A percentile compares a stretch with the other conserved stretches of the same genome.
phyloP scores from a whole-genome alignment of 2,329 filamentous ascomycete genomes.

The Talaromyces sp. region DNA sequence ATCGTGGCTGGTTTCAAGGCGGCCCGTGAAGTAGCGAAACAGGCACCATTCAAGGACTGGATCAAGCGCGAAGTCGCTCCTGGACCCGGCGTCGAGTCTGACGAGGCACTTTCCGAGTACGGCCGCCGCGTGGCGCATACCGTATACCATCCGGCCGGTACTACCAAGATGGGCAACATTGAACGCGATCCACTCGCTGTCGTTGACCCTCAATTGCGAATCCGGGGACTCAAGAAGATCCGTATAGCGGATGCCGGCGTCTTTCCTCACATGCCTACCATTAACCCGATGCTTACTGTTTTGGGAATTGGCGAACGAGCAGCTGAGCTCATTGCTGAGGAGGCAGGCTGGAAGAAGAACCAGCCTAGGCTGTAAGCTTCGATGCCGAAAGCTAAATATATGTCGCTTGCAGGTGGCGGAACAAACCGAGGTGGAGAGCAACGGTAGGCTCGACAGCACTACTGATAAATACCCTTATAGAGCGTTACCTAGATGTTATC shows the following conservation, averaged over 20 bases:
- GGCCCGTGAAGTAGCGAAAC: slow-evolving; percentile 70
- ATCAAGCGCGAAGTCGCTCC: slow-evolving; percentile 78
- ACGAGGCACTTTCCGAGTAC: slow-evolving; percentile 79
- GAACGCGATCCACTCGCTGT: slow-evolving; percentile 67
- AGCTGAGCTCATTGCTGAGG: slow-evolving; percentile 75
- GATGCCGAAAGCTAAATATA: too few species aligned
- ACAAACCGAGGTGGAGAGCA: not conserved
- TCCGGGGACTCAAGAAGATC: slow-evolving; percentile 68
- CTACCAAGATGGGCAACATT: slow-evolving; percentile 83
- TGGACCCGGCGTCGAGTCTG: slow-evolving; percentile 66
- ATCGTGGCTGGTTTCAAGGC: slow-evolving; percentile 73
- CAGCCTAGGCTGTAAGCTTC: slow-evolving; percentile 51
- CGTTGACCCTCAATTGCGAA: slow-evolving; percentile 69
- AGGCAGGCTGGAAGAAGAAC: slow-evolving; percentile 62
- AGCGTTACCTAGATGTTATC: not conserved
- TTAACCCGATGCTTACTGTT: slow-evolving; percentile 90
- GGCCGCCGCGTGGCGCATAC: slow-evolving; percentile 78
- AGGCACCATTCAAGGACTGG: slow-evolving; percentile 76
- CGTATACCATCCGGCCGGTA: slow-evolving; percentile 85
- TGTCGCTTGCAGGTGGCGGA: not conserved
- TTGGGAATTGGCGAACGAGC: slow-evolving; percentile 77
- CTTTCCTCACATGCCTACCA: slow-evolving; percentile 80
- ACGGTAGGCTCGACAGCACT: slow-evolving; percentile 2
- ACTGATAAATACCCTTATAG: slow-evolving; percentile 10
- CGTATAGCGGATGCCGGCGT: slow-evolving; percentile 83